Evolutionary conservation across 2,329 filamentous ascomycete genomes (phyloP).

Genomic region (Cercospora brassicicola): DNA sequence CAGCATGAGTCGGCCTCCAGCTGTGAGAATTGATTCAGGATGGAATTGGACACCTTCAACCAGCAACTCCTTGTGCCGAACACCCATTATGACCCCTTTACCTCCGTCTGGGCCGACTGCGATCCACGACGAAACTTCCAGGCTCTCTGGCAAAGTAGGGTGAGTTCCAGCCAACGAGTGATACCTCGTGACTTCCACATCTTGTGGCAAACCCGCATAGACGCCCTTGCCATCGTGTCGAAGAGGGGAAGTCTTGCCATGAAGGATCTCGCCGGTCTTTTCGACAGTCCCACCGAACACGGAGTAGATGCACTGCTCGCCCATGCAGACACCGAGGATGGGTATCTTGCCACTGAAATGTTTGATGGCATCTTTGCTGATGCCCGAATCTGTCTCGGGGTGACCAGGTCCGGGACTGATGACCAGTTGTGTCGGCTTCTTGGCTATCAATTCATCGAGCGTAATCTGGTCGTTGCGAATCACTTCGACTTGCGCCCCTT

Average conservation of each 20-base stretch:
- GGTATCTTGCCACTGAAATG: conserved; percentile 94
- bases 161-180: conserved; percentile 94
- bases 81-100: conserved; percentile 91
- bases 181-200: conserved; percentile 86
- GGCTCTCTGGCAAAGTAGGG: conserved; percentile 75
- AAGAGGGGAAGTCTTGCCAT: conserved; percentile 92
- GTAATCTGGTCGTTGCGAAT: conserved; percentile 90
- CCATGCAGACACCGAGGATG: conserved; percentile 97
- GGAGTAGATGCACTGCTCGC: conserved; percentile 96
- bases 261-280: conserved; percentile 92
- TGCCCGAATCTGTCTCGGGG: conserved; percentile 83
- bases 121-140: conserved; percentile 92
- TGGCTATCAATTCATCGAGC: conserved; percentile 76
- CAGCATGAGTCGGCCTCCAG: conserved; percentile 83
- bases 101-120: conserved; percentile 70
- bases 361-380: conserved; percentile 87
- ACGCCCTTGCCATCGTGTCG: conserved; percentile 90
- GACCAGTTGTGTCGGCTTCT: conserved; percentile 88
- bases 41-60: conserved; percentile 99
- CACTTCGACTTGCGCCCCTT: conserved; percentile 87
- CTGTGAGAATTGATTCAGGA: conserved; percentile 93
- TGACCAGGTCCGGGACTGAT: conserved; percentile 95
- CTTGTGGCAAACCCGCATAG: conserved; percentile 76
- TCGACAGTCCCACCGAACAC: conserved; percentile 88
- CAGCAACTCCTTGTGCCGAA: conserved; percentile 85